Base-by-base conservation (phyloP, 1,284 basidiomycete genomes). In the Farysia itapuensis region DNA sequence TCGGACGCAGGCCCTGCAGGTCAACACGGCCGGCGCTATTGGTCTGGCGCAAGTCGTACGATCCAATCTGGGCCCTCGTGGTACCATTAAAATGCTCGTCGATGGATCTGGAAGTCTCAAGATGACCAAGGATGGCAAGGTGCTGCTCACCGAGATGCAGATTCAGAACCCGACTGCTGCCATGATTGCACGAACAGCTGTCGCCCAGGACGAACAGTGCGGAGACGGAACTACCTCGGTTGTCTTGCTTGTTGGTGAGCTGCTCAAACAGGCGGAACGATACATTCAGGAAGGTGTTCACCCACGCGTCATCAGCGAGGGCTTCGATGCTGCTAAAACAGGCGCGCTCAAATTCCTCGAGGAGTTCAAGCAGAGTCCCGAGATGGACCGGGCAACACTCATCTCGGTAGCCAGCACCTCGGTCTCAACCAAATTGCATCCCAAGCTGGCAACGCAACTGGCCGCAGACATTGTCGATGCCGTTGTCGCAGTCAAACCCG, bases 41-140 rank as follows among this genome's bases (percentile, higher is more conserved):
- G 94, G 95, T 68, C 86, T 99, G 45, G 95, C 95, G 26, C 89
- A 86, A 78, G 94, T 99, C 49, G 94, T 99, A 66, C 94, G 92
- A 81, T 86, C 89, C 75, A 98, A 98, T 80, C 83, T 98, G 54
- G 94, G 94, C 88, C 67, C 57, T 20, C 44, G 54, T 47, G 49
- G 68, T 51, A 97, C 94, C 3, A 84, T 97, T 67, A 99, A 99
- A 82, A 96, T 99, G 93, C 86, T 99, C 35, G 95, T 99, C 35
- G 95, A 98, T 79, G 95, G 95, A 50, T 83, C 93, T n/a, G 95
- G 95, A 13, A 91, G 95, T 81, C 93, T 99, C 79, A 98, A 97
- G 83, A 95, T 99, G 90, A 98, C 95, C 68, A 99, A 98, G 82
- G 95, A 98, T 77, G 95, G 95, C 69, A 98, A 98, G 81, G 94